Evolutionary conservation across 2,329 filamentous ascomycete genomes (phyloP).

Genomic region (Fusarium sp.): DNA sequence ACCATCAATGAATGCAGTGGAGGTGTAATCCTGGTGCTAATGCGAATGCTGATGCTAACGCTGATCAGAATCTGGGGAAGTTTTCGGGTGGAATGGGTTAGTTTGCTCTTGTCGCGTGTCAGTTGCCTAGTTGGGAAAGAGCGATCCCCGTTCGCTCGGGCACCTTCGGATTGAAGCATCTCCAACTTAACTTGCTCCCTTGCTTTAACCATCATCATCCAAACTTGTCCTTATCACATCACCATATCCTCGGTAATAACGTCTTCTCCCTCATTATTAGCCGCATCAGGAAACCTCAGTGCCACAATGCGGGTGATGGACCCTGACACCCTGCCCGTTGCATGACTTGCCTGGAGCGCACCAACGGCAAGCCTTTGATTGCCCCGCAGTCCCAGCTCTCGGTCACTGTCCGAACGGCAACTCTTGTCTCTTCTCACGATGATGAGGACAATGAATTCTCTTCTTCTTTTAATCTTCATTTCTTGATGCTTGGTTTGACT

Average conservation of each 20-base stretch:
- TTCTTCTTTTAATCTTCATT: conserved; percentile 29
- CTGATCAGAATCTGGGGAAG: conserved; percentile 32
- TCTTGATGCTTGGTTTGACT: background rate
- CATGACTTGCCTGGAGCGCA: conserved; percentile 27
- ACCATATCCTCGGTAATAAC: conserved; percentile 23
- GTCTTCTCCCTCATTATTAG: conserved; percentile 12
- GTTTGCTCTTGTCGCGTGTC: conserved; percentile 1
- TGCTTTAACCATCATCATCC: background rate
- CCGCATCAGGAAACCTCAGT: conserved; percentile 24
- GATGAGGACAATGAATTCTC: conserved; percentile 17
- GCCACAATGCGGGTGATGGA: conserved; percentile 27
- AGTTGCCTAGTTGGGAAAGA: conserved; percentile 9
- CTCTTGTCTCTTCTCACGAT: conserved; percentile 38
- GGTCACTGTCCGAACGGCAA: conserved; percentile 44
- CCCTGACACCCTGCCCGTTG: conserved; percentile 34
- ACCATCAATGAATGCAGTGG: background rate
- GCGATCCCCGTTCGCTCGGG: conserved; percentile 21
- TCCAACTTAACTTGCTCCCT: conserved; percentile 7
- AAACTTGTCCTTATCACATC: background rate
- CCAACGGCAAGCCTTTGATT: conserved; percentile 37
- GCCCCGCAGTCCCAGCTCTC: conserved; percentile 38
- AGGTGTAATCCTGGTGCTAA: background rate
- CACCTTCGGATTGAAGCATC: conserved; percentile 29
- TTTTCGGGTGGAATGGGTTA: conserved; percentile 18
- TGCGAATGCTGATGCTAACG: background rate